phyloP scores from a whole-genome alignment of 2,329 filamentous ascomycete genomes.

The Kalmusia sp. region DNA sequence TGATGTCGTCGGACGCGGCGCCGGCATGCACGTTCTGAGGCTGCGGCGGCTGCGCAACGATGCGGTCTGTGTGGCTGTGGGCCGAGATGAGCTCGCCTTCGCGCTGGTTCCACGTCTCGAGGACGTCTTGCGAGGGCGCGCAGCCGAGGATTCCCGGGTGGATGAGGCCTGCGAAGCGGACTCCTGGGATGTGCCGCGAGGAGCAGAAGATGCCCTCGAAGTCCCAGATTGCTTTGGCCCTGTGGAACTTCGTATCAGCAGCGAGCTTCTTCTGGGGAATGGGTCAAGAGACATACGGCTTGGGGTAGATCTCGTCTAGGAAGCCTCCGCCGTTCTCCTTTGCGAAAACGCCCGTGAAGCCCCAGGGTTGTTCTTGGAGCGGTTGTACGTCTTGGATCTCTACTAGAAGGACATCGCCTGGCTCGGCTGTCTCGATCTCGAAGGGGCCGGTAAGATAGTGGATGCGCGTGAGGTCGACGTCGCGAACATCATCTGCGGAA shows the following conservation, averaged over 20 bases:
- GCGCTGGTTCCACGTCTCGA: constrained; percentile 82
- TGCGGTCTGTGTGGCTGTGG: constrained; percentile 68
- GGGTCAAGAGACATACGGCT: constrained; percentile 66
- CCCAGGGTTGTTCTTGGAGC: constrained; percentile 85
- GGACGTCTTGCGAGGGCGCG: constrained; percentile 78
- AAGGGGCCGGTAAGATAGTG: constrained; percentile 93
- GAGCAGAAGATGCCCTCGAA: constrained; percentile 82
- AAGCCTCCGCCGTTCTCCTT: constrained; percentile 87
- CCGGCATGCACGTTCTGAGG: constrained; percentile 77
- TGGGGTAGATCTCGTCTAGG: constrained; percentile 84
- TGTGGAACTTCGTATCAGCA: constrained; percentile 41
- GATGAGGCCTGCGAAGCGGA: constrained; percentile 87
- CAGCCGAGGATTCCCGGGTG: constrained; percentile 92
- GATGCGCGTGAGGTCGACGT: constrained; percentile 82
- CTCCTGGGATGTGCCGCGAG: constrained; percentile 74
- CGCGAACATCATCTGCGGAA: constrained; percentile 83
- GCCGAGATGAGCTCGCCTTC: constrained; percentile 80
- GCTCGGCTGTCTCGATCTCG: constrained; percentile 82
- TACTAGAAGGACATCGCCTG: constrained; percentile 83
- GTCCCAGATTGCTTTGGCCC: constrained; percentile 78
- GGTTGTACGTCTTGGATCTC: constrained; percentile 96
- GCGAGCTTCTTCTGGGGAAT: no score
- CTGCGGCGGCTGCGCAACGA: constrained; percentile 80
- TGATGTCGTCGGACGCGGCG: constrained; percentile 63
- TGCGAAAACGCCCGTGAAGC: constrained; percentile 84